These are phyloP conservation scores for Trifolium repens DNA, from an alignment of 306 rosid species.

Conservation along the genomic window DNA sequence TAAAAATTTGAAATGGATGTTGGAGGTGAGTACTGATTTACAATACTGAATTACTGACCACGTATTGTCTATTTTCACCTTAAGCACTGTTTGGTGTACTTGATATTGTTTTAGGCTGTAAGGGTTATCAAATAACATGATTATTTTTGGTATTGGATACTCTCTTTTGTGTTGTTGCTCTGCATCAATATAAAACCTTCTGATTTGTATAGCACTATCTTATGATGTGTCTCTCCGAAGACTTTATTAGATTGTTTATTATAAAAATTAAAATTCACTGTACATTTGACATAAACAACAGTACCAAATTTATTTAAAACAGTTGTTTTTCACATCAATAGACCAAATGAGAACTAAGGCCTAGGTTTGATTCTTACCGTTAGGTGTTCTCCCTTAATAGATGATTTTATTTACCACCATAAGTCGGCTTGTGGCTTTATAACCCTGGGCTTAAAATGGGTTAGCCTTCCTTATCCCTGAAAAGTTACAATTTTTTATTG, in stretches of 20 bases:
- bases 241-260: slow-evolving; percentile 8
- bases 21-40: slow-evolving; percentile 72
- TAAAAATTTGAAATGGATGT: slow-evolving; percentile 98
- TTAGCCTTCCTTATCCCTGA: too few species aligned
- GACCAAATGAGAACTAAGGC: too few species aligned
- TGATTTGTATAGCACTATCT: not conserved
- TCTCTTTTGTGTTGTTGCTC: not conserved
- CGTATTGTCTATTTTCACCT: slow-evolving; percentile 12
- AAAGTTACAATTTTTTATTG: too few species aligned
- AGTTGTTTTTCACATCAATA: too few species aligned
- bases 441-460: too few species aligned
- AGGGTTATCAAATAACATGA: not conserved
- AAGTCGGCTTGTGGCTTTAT: too few species aligned
- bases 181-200: not conserved
- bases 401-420: too few species aligned
- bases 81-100: not conserved
- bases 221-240: not conserved
- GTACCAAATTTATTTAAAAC: not conserved
- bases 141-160: not conserved
- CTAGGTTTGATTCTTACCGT: too few species aligned
- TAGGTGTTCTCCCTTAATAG: too few species aligned
- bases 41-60: slow-evolving; percentile 12
- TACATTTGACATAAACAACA: not conserved
- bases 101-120: not conserved
- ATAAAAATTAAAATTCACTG: not conserved